Evolutionary conservation across 2,329 filamentous ascomycete genomes (phyloP), one percentile per base, ranked within the genome.

Genomic region (Fusarium tanahbumbuense): DNA sequence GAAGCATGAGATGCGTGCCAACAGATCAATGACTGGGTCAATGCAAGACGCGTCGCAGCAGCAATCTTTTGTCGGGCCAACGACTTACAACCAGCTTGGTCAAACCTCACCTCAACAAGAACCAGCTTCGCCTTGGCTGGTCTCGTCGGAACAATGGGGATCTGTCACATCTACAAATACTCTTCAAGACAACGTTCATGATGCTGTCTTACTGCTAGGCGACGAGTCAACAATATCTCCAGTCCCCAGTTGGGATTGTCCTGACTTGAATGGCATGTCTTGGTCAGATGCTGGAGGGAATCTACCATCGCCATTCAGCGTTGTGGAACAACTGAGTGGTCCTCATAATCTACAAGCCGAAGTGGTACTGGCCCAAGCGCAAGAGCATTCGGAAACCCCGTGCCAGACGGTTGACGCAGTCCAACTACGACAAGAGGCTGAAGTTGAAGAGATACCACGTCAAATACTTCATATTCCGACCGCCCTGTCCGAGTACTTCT

Each of bases 401-500:
- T 30, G 12, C 15, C 28, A 30, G 28, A 30, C n/a, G 6, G 12
- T 22, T 3, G 22, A 12, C 16, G 5, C 9, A 11, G 5, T 8
- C 10, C 27, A 32, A 16, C 7, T 8, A n/a, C 11, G 12, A 4
- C 27, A 6, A 37, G 34, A 12, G 4, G 10, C 5, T 4, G 10
- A 23, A 16, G 16, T 49, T 2, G 15, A 49, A 4, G 30, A 48
- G 9, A 18, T 57, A 16, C 42, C 45, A 3, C 54, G 8, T 0
- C 32, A 25, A 8, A 10, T 60, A 30, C n/a, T 46, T 8, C 57
- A 61, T 8, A 48, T 41, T 1, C 34, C 55, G 13, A 61, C 58
- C 8, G 45, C 58, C 4, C 16, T 61, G 6, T 61, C 55, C 0
- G 34, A 61, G 10, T 61, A 50, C 20, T 60, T 61, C 18, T 61